A percentile compares a stretch with the other conserved stretches of the same genome.
Evolutionary conservation across 1,139 yeast species (phyloP).

Genomic region (Sugiyamaella novakii): DNA sequence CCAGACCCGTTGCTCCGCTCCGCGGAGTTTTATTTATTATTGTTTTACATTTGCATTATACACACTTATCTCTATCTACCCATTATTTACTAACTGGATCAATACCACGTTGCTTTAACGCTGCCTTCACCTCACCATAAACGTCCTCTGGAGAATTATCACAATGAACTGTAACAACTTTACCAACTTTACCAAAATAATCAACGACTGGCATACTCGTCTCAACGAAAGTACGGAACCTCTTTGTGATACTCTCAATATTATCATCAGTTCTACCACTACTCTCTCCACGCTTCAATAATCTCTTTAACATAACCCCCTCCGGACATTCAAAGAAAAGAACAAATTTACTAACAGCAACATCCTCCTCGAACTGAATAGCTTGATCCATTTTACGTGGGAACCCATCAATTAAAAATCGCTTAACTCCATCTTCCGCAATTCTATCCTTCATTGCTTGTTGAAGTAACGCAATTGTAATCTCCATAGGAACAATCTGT

Average conservation of each 20-base stretch:
- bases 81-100: conserved; percentile 1
- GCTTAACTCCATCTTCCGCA: conserved; percentile 54
- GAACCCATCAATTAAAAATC: conserved; percentile 90
- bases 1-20: too few relatives aligned
- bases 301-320: conserved; percentile 77
- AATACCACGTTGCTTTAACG: conserved; percentile 49
- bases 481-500: conserved; percentile 91
- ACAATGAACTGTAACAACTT: conserved; percentile 78
- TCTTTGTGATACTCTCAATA: conserved; percentile 82
- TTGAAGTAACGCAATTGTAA: conserved; percentile 79
- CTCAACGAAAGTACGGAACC: conserved; percentile 82
- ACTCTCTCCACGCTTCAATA: conserved; percentile 89
- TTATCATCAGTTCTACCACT: conserved; percentile 95
- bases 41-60: too few relatives aligned
- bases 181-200: conserved; percentile 70
- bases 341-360: conserved; percentile 74
- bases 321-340: conserved; percentile 96
- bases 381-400: conserved; percentile 99
- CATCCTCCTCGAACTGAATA: conserved; percentile 77
- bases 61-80: too few relatives aligned
- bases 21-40: too few relatives aligned
- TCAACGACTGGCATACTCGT: conserved; percentile 96
- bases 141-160: conserved; percentile 80
- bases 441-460: conserved; percentile 68
- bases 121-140: conserved; percentile 66